phyloP scores from a whole-genome alignment of 2,329 filamentous ascomycete genomes.

The Paradendryphiella salina region DNA sequence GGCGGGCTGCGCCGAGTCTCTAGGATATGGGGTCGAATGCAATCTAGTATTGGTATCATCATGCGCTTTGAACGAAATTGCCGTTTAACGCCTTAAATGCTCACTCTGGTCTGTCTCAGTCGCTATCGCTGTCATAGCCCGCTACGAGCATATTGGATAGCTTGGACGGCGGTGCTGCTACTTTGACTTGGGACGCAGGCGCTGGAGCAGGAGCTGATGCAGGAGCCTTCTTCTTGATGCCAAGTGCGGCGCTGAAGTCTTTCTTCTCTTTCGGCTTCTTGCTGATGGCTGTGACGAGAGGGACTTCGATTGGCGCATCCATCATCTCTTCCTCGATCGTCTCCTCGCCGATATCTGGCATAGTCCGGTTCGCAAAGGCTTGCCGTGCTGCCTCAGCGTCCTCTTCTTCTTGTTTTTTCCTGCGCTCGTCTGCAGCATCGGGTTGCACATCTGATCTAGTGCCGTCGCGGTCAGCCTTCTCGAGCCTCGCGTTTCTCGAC shows the following conservation, averaged over 20 bases:
- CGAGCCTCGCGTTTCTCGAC: constrained; percentile 84
- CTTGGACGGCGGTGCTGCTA: constrained; percentile 22
- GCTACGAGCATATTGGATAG: constrained; percentile 33
- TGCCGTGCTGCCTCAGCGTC: constrained; percentile 78
- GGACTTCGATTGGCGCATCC: constrained; percentile 26
- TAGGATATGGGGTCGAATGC: too few relatives aligned
- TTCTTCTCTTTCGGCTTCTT: constrained; percentile 88
- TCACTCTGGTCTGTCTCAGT: constrained; percentile 11
- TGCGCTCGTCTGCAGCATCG: constrained; percentile 61
- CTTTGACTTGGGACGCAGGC: constrained; percentile 12
- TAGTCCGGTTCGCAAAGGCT: constrained; percentile 65
- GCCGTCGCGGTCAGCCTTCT: constrained; percentile 70
- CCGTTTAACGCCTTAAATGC: background rate
- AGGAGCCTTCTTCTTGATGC: constrained; percentile 66
- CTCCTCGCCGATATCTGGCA: constrained; percentile 56
- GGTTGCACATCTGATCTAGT: constrained; percentile 56
- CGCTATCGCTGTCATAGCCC: constrained; percentile 39
- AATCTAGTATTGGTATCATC: constrained; percentile 4
- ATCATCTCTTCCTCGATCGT: constrained; percentile 54
- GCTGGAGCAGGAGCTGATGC: constrained; percentile 14
- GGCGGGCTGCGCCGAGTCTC: too few relatives aligned
- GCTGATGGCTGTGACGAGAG: constrained; percentile 64
- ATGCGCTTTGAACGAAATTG: background rate
- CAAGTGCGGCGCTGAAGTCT: constrained; percentile 71
- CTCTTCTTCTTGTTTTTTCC: constrained; percentile 71